Conservation (phyloP, 2,329 filamentous ascomycete species). For the Monosporascus sp. region DNA sequence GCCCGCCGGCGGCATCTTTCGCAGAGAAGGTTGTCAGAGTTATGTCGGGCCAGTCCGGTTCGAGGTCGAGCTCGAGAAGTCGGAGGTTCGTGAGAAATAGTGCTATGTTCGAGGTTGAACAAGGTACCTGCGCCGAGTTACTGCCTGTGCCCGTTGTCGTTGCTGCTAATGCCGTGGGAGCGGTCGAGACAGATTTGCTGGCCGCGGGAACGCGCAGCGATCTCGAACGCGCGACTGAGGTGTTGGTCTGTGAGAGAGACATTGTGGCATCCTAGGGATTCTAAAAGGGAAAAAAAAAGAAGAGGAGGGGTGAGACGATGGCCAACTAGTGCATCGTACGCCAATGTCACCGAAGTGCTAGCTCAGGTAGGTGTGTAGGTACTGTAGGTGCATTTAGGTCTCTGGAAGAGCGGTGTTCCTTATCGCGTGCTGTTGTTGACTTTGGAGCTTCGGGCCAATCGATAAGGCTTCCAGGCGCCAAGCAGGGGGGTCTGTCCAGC, state of each 20-base stretch:
- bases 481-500: no score
- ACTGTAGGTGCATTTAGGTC: not conserved
- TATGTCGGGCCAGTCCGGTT: constrained; percentile 76
- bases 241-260: constrained; percentile 26
- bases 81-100: constrained; percentile 80
- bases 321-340: not conserved
- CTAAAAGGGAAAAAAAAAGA: not conserved
- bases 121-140: constrained; percentile 17
- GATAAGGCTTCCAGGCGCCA: no score
- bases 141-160: constrained; percentile 14
- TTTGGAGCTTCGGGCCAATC: no score
- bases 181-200: constrained; percentile 23
- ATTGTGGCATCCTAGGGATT: constrained; percentile 23
- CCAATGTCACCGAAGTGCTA: no score
- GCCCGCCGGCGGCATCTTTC: constrained; percentile 61
- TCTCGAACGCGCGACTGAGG: constrained; percentile 25
- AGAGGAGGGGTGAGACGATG: not conserved
- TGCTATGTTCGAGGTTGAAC: constrained; percentile 46
- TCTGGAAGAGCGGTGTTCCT: not conserved
- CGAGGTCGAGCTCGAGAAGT: constrained; percentile 72
- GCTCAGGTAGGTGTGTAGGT: not conserved
- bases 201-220: constrained; percentile 17
- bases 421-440: no score
- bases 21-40: constrained; percentile 63
- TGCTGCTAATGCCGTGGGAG: constrained; percentile 16